Conservation (phyloP, 2,329 filamentous ascomycete genomes). For the Lecanicillium sp. region DNA sequence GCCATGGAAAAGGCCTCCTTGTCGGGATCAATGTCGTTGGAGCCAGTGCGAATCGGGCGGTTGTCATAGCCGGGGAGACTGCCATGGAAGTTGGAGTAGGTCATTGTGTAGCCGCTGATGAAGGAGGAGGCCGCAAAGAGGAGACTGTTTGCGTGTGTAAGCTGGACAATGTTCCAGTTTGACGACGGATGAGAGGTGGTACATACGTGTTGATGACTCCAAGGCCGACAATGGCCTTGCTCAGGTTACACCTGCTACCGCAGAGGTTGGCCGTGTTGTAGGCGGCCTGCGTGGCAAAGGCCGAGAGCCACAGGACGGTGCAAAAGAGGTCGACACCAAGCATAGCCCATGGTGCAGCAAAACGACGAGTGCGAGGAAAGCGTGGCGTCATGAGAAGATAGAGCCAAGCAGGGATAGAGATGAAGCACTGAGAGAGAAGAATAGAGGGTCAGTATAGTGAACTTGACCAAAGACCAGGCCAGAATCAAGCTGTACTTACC, state of each 20-base stretch:
- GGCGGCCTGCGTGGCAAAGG: conserved; percentile 56
- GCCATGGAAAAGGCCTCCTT: conserved; percentile 62
- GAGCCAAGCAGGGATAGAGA: conserved; percentile 55
- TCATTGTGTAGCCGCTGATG: conserved; percentile 50
- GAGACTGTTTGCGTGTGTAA: conserved; percentile 32
- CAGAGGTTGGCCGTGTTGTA: conserved; percentile 52
- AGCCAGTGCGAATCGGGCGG: conserved; percentile 28
- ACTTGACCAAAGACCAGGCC: no score
- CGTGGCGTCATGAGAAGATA: conserved; percentile 58
- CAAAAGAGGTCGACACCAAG: conserved; percentile 48
- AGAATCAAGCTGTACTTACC: conserved; percentile 31
- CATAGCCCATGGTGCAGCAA: conserved; percentile 56
- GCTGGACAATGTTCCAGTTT: not conserved
- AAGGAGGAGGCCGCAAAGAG: conserved; percentile 45
- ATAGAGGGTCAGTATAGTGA: conserved; percentile 5
- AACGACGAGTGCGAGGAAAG: conserved; percentile 51
- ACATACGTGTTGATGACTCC: conserved; percentile 56
- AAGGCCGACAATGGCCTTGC: conserved; percentile 54
- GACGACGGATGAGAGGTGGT: conserved; percentile 1
- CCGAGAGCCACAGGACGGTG: conserved; percentile 56
- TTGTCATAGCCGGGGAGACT: conserved; percentile 53
- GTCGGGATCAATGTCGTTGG: conserved; percentile 55
- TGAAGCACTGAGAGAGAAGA: conserved; percentile 46
- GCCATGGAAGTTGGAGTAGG: conserved; percentile 55
- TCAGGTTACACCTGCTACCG: conserved; percentile 47